Percentiles rank a stretch among this genome's conserved stretches.
Evolutionary conservation across 2,329 filamentous ascomycete species (phyloP).

Genomic region (Paraphaeosphaeria minitans): DNA sequence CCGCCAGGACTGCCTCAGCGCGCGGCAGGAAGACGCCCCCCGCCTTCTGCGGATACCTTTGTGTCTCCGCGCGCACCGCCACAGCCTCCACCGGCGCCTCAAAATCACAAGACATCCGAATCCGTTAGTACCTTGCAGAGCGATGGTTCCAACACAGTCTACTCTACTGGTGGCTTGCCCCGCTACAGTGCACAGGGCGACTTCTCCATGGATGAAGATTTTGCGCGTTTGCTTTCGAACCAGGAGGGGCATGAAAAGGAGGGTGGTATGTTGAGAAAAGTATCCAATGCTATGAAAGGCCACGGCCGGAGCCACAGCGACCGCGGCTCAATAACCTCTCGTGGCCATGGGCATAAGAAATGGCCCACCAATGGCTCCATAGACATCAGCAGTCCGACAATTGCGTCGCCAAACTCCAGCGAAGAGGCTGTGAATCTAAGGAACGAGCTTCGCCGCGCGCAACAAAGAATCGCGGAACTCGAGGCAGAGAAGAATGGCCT

Average conservation of each 20-base stretch:
- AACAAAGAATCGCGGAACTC: slow-evolving; percentile 84
- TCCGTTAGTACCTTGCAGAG: slow-evolving; percentile 54
- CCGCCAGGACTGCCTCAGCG: slow-evolving; percentile 53
- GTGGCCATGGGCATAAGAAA: slow-evolving; percentile 44
- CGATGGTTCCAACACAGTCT: slow-evolving; percentile 39
- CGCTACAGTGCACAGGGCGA: slow-evolving; percentile 76
- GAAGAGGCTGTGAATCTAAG: slow-evolving; percentile 58
- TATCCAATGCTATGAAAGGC: slow-evolving; percentile 85
- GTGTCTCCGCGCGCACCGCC: slow-evolving; percentile 53
- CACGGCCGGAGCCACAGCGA: slow-evolving; percentile 90
- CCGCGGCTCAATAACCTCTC: slow-evolving; percentile 46
- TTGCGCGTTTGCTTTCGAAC: slow-evolving; percentile 82
- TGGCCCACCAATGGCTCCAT: slow-evolving; percentile 51
- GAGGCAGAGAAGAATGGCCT: slow-evolving; percentile 72
- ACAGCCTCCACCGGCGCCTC: slow-evolving; percentile 49
- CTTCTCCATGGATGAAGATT: slow-evolving; percentile 94
- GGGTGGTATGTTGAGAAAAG: slow-evolving; percentile 71
- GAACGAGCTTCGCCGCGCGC: slow-evolving; percentile 78
- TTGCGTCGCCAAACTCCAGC: slow-evolving; percentile 59
- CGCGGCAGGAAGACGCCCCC: slow-evolving; percentile 53
- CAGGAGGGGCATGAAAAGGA: slow-evolving; percentile 62
- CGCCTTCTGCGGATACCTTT: slow-evolving; percentile 47
- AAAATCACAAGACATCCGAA: slow-evolving; percentile 48
- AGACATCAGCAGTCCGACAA: slow-evolving; percentile 72
- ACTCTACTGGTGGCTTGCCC: slow-evolving; percentile 41